Base-by-base conservation (phyloP, 1,284 basidiomycete species). In the Baeospora myosura region DNA sequence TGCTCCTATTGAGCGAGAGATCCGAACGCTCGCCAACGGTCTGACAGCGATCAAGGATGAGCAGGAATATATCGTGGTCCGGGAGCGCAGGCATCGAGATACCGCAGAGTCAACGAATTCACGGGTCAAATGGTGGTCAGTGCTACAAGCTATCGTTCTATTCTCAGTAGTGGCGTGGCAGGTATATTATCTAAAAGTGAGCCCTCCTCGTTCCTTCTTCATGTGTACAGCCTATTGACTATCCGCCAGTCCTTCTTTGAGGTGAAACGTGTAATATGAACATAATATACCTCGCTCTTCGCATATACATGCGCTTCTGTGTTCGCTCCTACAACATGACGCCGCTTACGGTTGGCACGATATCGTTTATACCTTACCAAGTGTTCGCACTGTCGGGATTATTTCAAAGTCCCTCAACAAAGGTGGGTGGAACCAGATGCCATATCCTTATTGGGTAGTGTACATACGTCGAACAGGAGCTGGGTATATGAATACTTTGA, bases 101-200 rank as follows among this genome's bases (percentile, higher is more conserved):
- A 98, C 90, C 2, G 90, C 90, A 16, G 91, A 94, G 64, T 92
- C 89, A 3, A 93, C 91, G 54, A 98, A 98, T 61, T 78, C 88
- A 26, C 81, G 96, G 31, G 94, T 99, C 45, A 98, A 98, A 65
- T 98, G 91, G 91, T 99, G 96, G 96, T 95, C 91, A 8, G 83
- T 98, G 48, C 63, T 92, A 10, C 96, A 99, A 63, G 78, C 85
- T 12, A 59, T 87, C 38, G 85, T 98, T 22, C 71, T 99, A 33
- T 84, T 98, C 55, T 73, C 79, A 11, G 88, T 97, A 0, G 94
- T 96, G 47, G 92, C 76, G 22, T 98, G 93, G 89, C 97, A 99
- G 65, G 78, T 99, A 43, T 97, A 95, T 68, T 98, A 98, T 69
- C 74, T 99, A 45, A 95, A 97, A 73, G 90, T 84, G 52, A 60